A percentile compares a stretch with the other conserved stretches of the same genome.
Evolutionary conservation across 331 rosid species (phyloP).

Genomic region (Quercus phellos): DNA sequence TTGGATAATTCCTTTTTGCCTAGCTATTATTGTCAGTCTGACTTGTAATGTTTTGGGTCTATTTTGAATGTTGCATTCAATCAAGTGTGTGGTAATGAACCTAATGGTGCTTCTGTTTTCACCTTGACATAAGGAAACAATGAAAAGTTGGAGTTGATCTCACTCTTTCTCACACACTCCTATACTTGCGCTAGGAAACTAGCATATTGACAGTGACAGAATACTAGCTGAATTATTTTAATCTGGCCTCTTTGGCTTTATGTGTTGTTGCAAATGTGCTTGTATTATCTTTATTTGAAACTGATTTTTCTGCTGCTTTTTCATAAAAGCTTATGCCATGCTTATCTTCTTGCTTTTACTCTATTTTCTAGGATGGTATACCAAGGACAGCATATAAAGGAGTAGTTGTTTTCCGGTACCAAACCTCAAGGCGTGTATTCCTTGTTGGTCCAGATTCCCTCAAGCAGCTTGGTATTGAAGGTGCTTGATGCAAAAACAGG

Average conservation of each 20-base stretch:
- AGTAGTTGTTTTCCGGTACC: conserved; percentile 79
- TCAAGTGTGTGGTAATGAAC: no score
- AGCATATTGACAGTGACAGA: neutral
- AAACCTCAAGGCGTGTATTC: conserved; percentile 55
- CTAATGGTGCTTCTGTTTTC: no score
- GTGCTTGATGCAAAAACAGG: conserved; percentile 36
- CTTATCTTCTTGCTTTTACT: conserved; percentile 6
- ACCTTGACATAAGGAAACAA: no score
- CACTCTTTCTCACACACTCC: neutral
- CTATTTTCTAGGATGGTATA: conserved; percentile 67
- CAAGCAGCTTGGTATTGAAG: conserved; percentile 56
- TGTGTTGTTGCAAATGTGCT: neutral
- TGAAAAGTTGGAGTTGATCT: no score
- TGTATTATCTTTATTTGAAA: neutral
- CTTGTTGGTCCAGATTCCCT: conserved; percentile 74
- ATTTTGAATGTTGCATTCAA: no score
- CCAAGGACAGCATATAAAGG: conserved; percentile 94
- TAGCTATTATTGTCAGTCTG: neutral
- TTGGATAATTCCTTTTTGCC: neutral
- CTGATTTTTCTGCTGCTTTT: conserved; percentile 1
- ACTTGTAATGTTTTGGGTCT: neutral
- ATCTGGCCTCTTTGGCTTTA: neutral
- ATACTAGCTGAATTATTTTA: neutral
- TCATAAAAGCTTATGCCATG: neutral
- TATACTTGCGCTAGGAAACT: neutral